Evolutionary conservation across 805 yeast genomes (phyloP).

Genomic region (Monosporozyma servazzii): DNA sequence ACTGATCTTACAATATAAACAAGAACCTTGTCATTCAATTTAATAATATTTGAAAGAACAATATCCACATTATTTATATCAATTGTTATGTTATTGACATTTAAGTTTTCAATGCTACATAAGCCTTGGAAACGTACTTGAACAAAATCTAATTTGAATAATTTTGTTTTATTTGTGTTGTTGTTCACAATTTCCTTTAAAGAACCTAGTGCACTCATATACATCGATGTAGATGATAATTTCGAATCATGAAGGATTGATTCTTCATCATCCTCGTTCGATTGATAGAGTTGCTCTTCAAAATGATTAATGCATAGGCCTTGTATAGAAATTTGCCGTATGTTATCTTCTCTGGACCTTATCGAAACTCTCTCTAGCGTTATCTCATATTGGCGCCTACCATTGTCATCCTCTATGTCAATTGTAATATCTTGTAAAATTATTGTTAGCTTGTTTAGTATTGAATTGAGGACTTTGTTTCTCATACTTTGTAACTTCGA

Average conservation of each 20-base stretch:
- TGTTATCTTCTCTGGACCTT: conserved; percentile 2
- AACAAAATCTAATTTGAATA: conserved; percentile 28
- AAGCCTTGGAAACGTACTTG: conserved; percentile 42
- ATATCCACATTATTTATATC: conserved; percentile 33
- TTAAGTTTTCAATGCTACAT: conserved; percentile 25
- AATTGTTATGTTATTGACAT: conserved; percentile 27
- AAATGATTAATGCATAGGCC: not conserved
- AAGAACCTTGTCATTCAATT: conserved; percentile 8
- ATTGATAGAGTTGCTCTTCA: not conserved
- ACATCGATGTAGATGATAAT: conserved; percentile 58
- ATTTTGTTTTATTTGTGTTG: conserved; percentile 5
- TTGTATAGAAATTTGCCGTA: conserved; percentile 3
- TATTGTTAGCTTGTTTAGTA: conserved; percentile 50
- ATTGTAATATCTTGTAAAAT: conserved; percentile 39
- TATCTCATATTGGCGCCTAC: conserved; percentile 17
- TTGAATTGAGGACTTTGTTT: conserved; percentile 58
- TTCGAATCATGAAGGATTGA: conserved; percentile 47
- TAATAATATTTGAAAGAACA: conserved; percentile 11
- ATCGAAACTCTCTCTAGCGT: conserved; percentile 25
- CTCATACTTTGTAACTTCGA: conserved; percentile 40
- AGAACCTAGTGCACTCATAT: conserved; percentile 68
- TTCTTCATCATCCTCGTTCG: conserved; percentile 36
- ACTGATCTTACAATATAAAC: not conserved
- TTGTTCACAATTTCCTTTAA: not conserved
- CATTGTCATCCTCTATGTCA: conserved; percentile 40